Percentiles rank a stretch among this genome's conserved stretches.
phyloP scores from a whole-genome alignment of 179 eudicot species.

The Actinidia polygama region DNA sequence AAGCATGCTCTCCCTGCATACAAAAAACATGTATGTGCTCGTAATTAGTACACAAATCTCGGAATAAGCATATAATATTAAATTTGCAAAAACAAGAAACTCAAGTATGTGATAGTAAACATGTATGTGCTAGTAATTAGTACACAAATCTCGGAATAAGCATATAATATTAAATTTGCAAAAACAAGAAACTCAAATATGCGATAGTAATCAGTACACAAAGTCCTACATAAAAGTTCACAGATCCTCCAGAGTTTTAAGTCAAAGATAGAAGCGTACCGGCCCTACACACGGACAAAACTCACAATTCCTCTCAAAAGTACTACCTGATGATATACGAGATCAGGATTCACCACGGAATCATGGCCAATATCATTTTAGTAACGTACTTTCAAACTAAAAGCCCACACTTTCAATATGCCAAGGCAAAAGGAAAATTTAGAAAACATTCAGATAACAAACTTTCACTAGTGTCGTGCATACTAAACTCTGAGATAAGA shows the following conservation, averaged over 20 bases:
- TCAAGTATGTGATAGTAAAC: slow-evolving; percentile 3
- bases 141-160: neutral
- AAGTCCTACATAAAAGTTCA: neutral
- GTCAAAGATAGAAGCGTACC: neutral
- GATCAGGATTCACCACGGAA: neutral
- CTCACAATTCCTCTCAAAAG: neutral
- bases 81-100: neutral
- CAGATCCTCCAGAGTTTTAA: neutral
- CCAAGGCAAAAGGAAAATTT: neutral
- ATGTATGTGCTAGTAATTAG: neutral
- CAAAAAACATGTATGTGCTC: too few species aligned
- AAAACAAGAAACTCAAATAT: slow-evolving; percentile 12
- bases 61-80: neutral
- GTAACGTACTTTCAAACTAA: neutral
- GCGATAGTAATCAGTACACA: too few species aligned
- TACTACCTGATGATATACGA: neutral
- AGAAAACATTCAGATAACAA: neutral
- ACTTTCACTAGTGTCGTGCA: neutral
- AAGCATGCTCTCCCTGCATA: slow-evolving; percentile 81
- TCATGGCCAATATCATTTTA: neutral
- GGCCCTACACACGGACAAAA: slow-evolving; percentile 5
- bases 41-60: too few species aligned
- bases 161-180: neutral
- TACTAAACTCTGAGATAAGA: neutral
- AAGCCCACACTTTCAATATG: neutral